Base-by-base conservation (phyloP, 2,329 filamentous ascomycete species). In the Bipolaris victoriae region DNA sequence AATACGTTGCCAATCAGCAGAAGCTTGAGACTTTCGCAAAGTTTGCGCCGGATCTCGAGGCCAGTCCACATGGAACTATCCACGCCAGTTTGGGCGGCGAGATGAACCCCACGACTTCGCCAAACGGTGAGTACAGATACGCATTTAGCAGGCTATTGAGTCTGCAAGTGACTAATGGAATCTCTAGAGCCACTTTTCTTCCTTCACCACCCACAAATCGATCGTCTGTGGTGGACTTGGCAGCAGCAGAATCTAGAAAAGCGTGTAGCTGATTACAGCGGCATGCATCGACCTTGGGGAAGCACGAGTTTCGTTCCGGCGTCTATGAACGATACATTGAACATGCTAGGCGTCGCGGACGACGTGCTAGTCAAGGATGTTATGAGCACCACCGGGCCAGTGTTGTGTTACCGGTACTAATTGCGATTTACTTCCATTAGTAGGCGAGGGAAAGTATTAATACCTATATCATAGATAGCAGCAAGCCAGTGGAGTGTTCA, bases 161-260 rank as follows among this genome's bases (percentile, higher is more conserved):
- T 40, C 3, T 35, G 37, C 37, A 22, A 40, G 11, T 33, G 26
- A 24, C 18, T 20, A 43, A 20, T 5, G 7, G 18, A 41, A 41
- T 7, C 10, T 49, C 44, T 15, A 51, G 50, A 74, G 57, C 69
- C 70, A 3, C 47, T 68, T 9, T 74, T 74, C 50, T 73, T 72
- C 61, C 60, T 73, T 16, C 71, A 74, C 58, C 71, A 73, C 49
- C 52, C 61, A 3, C 63, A 72, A 50, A 50, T 74, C 9, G 71
- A 74, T 55, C 60, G 65, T 20, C 13, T 74, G 24, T 74, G 70
- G 71, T 67, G 65, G 54, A 45, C 49, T 9, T 74, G 71, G 71
- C 70, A 74, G 58, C n/a, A 24, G 31, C 33, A 35, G 39, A 29
- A 36, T 29, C n/a, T 10, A 22, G 41, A 45, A 24, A 40, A 40